These are phyloP conservation scores for Rhodotorula glutinis DNA, from an alignment of 1,284 basidiomycete genomes.

Conservation along the genomic window DNA sequence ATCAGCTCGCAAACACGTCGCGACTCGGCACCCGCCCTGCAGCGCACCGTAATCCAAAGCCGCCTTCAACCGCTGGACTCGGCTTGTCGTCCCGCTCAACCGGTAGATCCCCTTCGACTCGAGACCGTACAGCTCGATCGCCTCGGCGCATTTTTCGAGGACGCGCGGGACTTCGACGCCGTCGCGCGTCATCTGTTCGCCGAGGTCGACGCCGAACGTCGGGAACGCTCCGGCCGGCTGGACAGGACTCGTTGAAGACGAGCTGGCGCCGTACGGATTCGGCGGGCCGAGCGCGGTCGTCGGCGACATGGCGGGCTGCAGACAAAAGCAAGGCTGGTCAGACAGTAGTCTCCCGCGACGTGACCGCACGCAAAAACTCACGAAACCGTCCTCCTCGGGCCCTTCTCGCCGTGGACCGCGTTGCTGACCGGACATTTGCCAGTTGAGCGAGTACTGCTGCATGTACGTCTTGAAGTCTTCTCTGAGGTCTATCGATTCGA, in stretches of 20 bases:
- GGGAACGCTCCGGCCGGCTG: constrained; percentile 46
- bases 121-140: constrained; percentile 86
- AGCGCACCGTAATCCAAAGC: constrained; percentile 75
- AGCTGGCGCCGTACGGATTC: too few relatives aligned
- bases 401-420: constrained; percentile 48
- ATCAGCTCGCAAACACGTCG: too few relatives aligned
- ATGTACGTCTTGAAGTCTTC: constrained; percentile 94
- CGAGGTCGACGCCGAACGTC: constrained; percentile 87
- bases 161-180: constrained; percentile 83
- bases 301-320: too few relatives aligned
- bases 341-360: too few relatives aligned
- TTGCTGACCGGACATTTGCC: constrained; percentile 57
- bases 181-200: constrained; percentile 86
- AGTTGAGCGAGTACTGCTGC: constrained; percentile 88
- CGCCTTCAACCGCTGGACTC: constrained; percentile 78
- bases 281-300: too few relatives aligned
- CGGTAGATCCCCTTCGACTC: constrained; percentile 87
- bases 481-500: constrained; percentile 89
- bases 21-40: too few relatives aligned
- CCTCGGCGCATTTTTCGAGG: constrained; percentile 81
- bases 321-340: too few relatives aligned
- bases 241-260: constrained; percentile 5
- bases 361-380: constrained; percentile 19
- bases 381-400: constrained; percentile 48
- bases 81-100: constrained; percentile 84